Base-by-base conservation (phyloP, 768 basidiomycete species). In the Mycena rosella region DNA sequence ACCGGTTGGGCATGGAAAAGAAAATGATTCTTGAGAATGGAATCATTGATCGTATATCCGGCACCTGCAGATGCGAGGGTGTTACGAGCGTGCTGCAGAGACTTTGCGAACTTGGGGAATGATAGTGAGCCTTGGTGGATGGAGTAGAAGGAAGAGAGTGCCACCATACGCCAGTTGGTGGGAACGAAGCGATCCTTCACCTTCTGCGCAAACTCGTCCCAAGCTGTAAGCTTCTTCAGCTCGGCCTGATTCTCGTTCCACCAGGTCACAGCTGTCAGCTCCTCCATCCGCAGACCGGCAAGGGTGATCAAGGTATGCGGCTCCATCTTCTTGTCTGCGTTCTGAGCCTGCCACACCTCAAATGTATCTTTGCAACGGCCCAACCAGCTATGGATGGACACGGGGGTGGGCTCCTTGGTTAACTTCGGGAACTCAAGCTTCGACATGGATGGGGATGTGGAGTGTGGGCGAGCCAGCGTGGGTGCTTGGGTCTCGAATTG, bases 1-100 rank as follows among this genome's bases (percentile, higher is more conserved):
- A 60, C 38, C 1, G 59, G 59, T 20, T 60, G 59, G 18, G 59
- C 24, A 15, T 24, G 38, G 36, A 61, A 61, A 1, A 61, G 60
- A 2, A 61, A 18, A 8, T 61, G 60, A 20, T 61, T 61, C 34
- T 61, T 61, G 0, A 61, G 26, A 24, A 61, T 32, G 18, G 38
- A 51, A 13, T 60, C 47, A 29, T 20, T 48, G 59, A 60, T 60
- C 0, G 48, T 51, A 8, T 40, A 60, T 3, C 47, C 59, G 1
- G 7, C 2, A 9, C 59, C 59, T 9, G 32, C 47, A n/a, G 18
- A 5, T 1, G 47, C 22, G 17, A 60, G 47, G 2, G 48, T 20
- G 27, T 51, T 60, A 6, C 47, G 47, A 1, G 59, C 47, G 11
- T 9, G 18, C 45, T 49, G 32, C 2, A 60, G 59, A 3, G n/a